Base-by-base conservation (phyloP, 164 flowering plant species). In the Magnolia officinalis region DNA sequence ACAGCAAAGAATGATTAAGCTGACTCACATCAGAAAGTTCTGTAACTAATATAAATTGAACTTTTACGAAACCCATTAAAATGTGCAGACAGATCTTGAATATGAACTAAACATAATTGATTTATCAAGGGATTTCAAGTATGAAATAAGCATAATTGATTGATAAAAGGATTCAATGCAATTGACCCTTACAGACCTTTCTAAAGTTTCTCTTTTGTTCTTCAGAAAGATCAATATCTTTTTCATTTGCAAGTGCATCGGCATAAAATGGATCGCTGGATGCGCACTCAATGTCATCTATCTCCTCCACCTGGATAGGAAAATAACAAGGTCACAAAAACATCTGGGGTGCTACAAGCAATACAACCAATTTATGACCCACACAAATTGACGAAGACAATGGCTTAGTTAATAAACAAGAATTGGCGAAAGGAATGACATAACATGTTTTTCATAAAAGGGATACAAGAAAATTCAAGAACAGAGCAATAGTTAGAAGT, bases 291-390 rank as follows among this genome's bases (percentile, higher is more conserved):
- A 93, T 74, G 74, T 94, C 99, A 80, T 89, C 90, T 80, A 96
- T 96, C 87, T 96, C 99, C 84, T 96, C 99, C 75, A 96, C 98
- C 99, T 96, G 86, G 58, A 19, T 72, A 49, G 31, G 74, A 49
- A 64, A 26, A 2, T 23, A 51, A 21, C 19, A 70, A 65, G 64
- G 37, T 31, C 65, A 19, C 59, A 79, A 70, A 79, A 72, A 13
- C 20, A 63, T 14, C 45, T 37, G 0, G 8, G 6, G 68, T 63
- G 4, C 8, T 50, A 45, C 45, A 64, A 49, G 55, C 14, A 74
- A 23, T 5, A 23, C 7, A 70, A 21, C 50, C 50, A 69, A 5
- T 69, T 69, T 69, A 29, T 16, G 20, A 70, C 58, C 72, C 50
- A 68, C 50, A 6, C 29, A 68, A 31, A 26, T 37, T 37, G 45